Conservation (phyloP, 257 asterid genomes). For the Ocimum tenuiflorum region DNA sequence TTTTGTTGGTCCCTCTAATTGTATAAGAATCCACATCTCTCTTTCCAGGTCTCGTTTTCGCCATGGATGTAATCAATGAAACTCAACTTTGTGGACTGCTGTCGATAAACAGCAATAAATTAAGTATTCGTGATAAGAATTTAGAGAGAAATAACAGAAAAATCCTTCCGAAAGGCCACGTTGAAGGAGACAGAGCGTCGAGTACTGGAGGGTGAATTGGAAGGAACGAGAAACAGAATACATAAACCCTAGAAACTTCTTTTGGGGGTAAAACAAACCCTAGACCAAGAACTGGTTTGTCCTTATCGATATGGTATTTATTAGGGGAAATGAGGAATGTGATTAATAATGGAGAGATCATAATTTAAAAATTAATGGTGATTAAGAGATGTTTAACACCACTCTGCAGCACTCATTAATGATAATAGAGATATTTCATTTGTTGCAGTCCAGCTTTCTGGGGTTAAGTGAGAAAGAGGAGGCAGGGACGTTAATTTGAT, state of each 20-base stretch:
- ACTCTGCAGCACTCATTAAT: too few species aligned
- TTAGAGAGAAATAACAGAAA: not conserved
- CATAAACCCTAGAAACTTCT: constrained; percentile 30
- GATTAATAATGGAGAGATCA: not conserved
- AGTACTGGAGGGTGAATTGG: not conserved
- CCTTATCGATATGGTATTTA: constrained; percentile 11
- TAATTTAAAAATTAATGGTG: not conserved
- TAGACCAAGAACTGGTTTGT: constrained; percentile 13
- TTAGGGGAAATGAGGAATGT: not conserved
- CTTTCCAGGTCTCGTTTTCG: constrained; percentile 44
- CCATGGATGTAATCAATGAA: constrained; percentile 30
- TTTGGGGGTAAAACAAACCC: constrained; percentile 23
- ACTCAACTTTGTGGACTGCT: not conserved
- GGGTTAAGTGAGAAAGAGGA: too few species aligned
- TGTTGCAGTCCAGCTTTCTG: too few species aligned
- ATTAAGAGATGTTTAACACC: not conserved
- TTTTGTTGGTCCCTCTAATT: constrained; percentile 50
- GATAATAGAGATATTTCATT: too few species aligned
- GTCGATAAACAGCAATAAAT: not conserved
- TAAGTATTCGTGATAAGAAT: not conserved
- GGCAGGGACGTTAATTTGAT: too few species aligned
- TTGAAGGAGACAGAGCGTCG: not conserved
- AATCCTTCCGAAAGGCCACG: not conserved
- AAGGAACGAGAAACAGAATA: constrained; percentile 1
- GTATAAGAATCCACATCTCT: constrained; percentile 41